phyloP scores from a whole-genome alignment of 331 rosid species.

The Quercus phellos region DNA sequence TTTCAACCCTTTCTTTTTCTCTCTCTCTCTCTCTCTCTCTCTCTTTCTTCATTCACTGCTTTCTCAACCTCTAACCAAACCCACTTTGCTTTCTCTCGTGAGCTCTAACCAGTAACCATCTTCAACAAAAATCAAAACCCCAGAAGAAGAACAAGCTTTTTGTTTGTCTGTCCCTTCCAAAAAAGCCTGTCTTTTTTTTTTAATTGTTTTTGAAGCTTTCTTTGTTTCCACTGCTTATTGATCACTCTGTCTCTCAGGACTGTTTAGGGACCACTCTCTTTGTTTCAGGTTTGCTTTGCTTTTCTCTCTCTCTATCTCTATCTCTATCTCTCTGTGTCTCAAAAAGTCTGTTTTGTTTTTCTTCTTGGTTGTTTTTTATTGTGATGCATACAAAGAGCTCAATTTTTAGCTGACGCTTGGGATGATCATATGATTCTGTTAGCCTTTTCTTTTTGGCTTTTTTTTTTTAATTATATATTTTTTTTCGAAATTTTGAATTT shows the following conservation, averaged over 20 bases:
- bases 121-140: no score
- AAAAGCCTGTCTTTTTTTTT: background rate
- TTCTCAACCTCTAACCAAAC: background rate
- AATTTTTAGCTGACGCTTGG: background rate
- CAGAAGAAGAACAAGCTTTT: no score
- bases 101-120: background rate
- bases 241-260: background rate
- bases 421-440: background rate
- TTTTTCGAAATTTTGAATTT: background rate
- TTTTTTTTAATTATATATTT: background rate
- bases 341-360: background rate
- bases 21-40: constrained; percentile 22
- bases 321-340: background rate
- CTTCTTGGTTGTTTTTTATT: background rate
- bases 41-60: constrained; percentile 43
- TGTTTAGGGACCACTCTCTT: background rate
- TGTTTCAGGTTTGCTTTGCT: background rate
- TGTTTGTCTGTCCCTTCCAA: background rate
- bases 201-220: no score
- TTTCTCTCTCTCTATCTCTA: background rate
- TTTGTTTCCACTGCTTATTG: background rate
- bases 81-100: background rate
- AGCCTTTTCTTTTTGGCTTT: background rate
- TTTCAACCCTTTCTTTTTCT: constrained; percentile 30
- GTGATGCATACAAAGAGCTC: background rate